Base-by-base conservation (phyloP, 78 protist species). In the Tieghemostelium lacteum region DNA sequence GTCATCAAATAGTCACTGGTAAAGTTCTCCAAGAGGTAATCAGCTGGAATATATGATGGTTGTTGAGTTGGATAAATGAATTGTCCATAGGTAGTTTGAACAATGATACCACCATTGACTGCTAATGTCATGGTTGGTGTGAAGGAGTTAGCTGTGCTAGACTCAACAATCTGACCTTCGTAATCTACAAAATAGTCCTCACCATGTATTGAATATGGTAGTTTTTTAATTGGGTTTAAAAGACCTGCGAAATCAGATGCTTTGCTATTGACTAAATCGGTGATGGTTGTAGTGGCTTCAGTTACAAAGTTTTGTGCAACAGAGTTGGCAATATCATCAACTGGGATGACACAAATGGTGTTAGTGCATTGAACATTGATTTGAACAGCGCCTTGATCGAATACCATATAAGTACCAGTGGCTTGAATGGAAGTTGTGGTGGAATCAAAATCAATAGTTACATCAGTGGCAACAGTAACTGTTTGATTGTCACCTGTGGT, bases 281-380 rank as follows among this genome's bases (percentile, higher is more conserved):
- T 75, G 2, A 75, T 49, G 10, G 65, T 73, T 22, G 7, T 63
- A 3, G 45, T 29, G 20, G 34, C 61, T 0, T 14, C 17, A 0
- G 73, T 24, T 14, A 75, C 52, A 50, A 75, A 75, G 1, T 75
- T n/a, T 37, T 61, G 54, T 24, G 86, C 73, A 0, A 75, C 73
- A 12, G 37, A 52, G 33, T 50, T 63, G 5, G 86, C 86, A 45
- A 75, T 75, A 17, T 62, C 63, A 17, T 39, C 17, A 42, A 67
- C 75, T 29, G 77, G 61, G 12, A 52, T 72, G n/a, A 52, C 20
- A 72, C 77, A 72, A 54, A 72, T 52, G 29, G 40, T 24, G 34
- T 52, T 72, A 6, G 37, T 29, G 34, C 77, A 72, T 33, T 45
- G 64, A 17, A 52, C 77, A 52, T 52, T 72, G 20, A 52, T n/a